Evolutionary conservation across 495 filamentous ascomycete genomes (phyloP).

Genomic region (Trichocladium uniseriatum): DNA sequence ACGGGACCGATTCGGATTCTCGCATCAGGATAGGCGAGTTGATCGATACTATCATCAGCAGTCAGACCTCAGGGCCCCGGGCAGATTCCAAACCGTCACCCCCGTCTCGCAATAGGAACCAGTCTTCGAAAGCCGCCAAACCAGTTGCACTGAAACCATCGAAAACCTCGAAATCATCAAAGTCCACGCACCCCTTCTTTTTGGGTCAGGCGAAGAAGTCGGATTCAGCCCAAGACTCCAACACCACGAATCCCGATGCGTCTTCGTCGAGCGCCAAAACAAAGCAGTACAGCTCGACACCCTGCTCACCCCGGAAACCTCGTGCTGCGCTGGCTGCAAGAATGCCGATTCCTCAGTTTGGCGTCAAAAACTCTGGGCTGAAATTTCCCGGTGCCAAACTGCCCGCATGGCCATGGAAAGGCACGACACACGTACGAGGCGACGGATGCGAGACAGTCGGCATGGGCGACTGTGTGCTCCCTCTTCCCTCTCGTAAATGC

Average conservation of each 20-base stretch:
- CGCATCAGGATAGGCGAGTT: constrained; percentile 25
- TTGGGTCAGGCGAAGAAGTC: constrained; percentile 32
- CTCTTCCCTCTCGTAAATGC: constrained; percentile 33
- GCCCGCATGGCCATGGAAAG: constrained; percentile 62
- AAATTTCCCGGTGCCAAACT: constrained; percentile 53
- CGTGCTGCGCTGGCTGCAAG: constrained; percentile 9
- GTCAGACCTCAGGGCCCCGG: neutral
- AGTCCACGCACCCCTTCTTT: constrained; percentile 79
- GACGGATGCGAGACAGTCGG: constrained; percentile 8
- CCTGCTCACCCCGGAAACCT: constrained; percentile 24
- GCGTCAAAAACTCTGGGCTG: constrained; percentile 27
- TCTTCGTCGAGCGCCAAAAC: constrained; percentile 10
- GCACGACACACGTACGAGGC: constrained; percentile 50
- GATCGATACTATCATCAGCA: constrained; percentile 28
- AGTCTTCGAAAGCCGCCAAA: neutral
- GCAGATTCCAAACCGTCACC: constrained; percentile 6
- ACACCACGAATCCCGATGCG: constrained; percentile 5
- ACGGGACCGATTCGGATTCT: constrained; percentile 27
- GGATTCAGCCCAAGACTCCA: constrained; percentile 13
- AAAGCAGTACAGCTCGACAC: constrained; percentile 29
- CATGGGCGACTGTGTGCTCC: neutral
- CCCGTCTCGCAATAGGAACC: constrained; percentile 15
- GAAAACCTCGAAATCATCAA: constrained; percentile 47
- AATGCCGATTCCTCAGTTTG: constrained; percentile 21
- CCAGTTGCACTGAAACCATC: constrained; percentile 13